Conservation (phyloP, 2,329 filamentous ascomycete genomes). For the Pezicula neosporulosa region DNA sequence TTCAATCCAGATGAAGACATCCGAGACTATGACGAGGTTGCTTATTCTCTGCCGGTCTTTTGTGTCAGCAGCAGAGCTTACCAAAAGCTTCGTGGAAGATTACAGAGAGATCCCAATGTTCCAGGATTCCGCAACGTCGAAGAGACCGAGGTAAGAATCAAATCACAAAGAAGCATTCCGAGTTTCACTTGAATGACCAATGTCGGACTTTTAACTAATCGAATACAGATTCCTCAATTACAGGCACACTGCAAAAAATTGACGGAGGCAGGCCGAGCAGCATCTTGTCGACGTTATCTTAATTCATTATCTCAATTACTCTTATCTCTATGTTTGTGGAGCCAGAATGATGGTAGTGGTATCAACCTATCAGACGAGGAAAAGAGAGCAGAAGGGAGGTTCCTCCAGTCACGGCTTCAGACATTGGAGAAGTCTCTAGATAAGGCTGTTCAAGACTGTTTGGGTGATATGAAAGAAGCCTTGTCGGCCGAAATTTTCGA, state of each 20-base stretch:
- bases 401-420: constrained; percentile 34
- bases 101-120: constrained; percentile 47
- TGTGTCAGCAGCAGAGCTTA: constrained; percentile 61
- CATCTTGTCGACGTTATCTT: constrained; percentile 45
- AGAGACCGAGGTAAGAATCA: constrained; percentile 46
- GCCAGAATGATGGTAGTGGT: constrained; percentile 37
- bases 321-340: constrained; percentile 50
- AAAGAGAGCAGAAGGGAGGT: constrained; percentile 31
- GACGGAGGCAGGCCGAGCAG: constrained; percentile 45
- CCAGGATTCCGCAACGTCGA: constrained; percentile 47
- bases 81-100: constrained; percentile 54
- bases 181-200: not conserved
- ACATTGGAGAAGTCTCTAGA: constrained; percentile 38
- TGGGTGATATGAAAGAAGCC: constrained; percentile 35
- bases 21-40: constrained; percentile 56
- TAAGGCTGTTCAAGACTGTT: constrained; percentile 33
- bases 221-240: constrained; percentile 45
- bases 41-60: constrained; percentile 55
- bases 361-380: constrained; percentile 37
- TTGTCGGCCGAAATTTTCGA: constrained; percentile 43
- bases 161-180: no score
- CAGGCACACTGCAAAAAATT: constrained; percentile 56
- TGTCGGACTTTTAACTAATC: not conserved
- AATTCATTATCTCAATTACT: constrained; percentile 46
- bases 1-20: constrained; percentile 52